phyloP scores from a whole-genome alignment of 2,329 filamentous ascomycete genomes.

The Chaetomiaceae sp. region DNA sequence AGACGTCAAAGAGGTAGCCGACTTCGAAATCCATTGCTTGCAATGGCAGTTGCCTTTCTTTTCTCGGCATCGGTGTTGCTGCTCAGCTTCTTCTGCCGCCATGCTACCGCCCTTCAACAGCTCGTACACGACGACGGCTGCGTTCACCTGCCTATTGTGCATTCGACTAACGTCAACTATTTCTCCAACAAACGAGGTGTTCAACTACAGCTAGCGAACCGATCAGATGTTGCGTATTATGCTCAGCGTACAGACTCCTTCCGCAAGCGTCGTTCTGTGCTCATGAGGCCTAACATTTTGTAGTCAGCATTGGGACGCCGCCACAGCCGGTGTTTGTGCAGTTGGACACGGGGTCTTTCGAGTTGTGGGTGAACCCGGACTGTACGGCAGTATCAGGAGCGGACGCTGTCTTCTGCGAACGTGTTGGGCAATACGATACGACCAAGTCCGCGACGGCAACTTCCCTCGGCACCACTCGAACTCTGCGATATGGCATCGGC shows the following conservation, averaged over 20 bases:
- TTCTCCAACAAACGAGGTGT: slow-evolving; percentile 41
- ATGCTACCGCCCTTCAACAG: slow-evolving; percentile 16
- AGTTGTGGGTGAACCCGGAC: slow-evolving; percentile 60
- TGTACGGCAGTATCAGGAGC: slow-evolving; percentile 43
- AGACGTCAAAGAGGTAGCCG: slow-evolving; percentile 18
- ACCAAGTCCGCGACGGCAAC: slow-evolving; percentile 38
- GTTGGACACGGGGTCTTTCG: slow-evolving; percentile 57
- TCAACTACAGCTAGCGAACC: slow-evolving; percentile 45
- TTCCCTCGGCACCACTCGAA: slow-evolving; percentile 34
- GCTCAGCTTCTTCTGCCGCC: slow-evolving; percentile 19
- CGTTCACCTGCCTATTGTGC: slow-evolving; percentile 40
- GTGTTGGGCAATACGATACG: slow-evolving; percentile 43
- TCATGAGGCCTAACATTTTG: slow-evolving; percentile 20
- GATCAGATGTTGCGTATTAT: slow-evolving; percentile 52
- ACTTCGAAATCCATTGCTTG: slow-evolving; percentile 22
- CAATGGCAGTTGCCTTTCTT: slow-evolving; percentile 29
- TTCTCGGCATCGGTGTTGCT: slow-evolving; percentile 25
- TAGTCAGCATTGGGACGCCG: slow-evolving; percentile 51
- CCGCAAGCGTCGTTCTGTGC: not conserved
- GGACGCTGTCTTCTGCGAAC: slow-evolving; percentile 44
- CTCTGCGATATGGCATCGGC: slow-evolving; percentile 49
- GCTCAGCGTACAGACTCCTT: slow-evolving; percentile 39
- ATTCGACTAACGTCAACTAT: slow-evolving; percentile 39
- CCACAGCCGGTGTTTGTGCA: slow-evolving; percentile 51
- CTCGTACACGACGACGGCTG: slow-evolving; percentile 28